Base-by-base conservation (phyloP, 352 stramenopile species). In the Bremia lactucae region DNA sequence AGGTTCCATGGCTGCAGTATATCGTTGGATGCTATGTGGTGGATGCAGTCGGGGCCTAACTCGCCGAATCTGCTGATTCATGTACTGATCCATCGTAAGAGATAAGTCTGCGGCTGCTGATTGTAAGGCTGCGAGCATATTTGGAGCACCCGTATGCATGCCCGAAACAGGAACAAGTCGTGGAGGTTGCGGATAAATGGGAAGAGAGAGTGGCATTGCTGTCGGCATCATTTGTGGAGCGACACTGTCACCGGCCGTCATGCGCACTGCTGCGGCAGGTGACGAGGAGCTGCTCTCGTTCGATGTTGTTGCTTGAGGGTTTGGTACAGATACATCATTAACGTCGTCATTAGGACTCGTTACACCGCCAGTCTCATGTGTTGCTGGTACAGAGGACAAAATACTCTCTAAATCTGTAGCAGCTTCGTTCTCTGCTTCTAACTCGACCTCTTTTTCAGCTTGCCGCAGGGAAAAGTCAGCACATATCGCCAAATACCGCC, bases 401-500 rank as follows among this genome's bases (percentile, higher is more conserved):
- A 90, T 87, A 23, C 78, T 69, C 49, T 87, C 74, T 35, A 87
- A 46, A 49, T 89, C 81, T 14, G 66, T 85, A 2, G 52, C 70
- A 16, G 75, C 75, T 43, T 89, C 76, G 45, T 72, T 75, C 31
- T 81, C 75, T 6, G 71, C 72, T 50, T 87, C 74, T 72, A 83
- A 70, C 34, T 93, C 79, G 23, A 80, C 73, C 26, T 89, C 76
- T 47, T 83, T 80, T 29, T 96, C 77, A 15, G 87, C 87, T 59
- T 97, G 69, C 43, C 88, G 65, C 8, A 90, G 39, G 10, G 77
- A 97, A 56, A 97, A 96, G 54, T 97, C 90, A 16, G 92, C 90
- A 68, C 94, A 98, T 34, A 95, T 95, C 28, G 87, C 91, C 23
- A 98, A 73, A 35, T 95, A 94, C 18, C 85, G 87, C 2, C 95